Evolutionary conservation across 306 rosid genomes (phyloP), one percentile per base, ranked within the genome.

Genomic region (Sicyos baderoa): DNA sequence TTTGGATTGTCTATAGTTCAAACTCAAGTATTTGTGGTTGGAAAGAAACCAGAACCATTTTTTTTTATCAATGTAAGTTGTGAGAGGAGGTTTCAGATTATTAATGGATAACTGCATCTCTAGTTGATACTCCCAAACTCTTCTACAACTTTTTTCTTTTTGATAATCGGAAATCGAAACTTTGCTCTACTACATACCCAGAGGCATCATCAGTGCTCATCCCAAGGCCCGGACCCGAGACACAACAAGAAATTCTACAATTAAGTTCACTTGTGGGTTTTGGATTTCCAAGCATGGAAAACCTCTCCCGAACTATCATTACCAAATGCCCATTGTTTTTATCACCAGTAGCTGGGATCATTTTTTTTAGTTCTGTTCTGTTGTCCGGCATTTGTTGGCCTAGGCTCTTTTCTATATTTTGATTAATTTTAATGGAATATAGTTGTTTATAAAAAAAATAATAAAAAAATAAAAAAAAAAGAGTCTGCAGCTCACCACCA

Each of bases 401-500:
- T 2, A 0, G 54, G 18, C 52, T n/a, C 10, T 61, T 42, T 12
- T 63, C 32, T 42, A 2, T 18, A 40, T 37, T 17, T 17, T 17
- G 17, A 19, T 11, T 63, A 11, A n/a, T 37, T 12, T 19, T 5
- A 17, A 42, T 40, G 32, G 2, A 63, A 18, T 15, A 9, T 19
- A 17, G 11, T 40, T 18, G 11, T 12, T 32, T 9, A 58, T 59
- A 2, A n/a, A n/a, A n/a, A n/a, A n/a, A n/a, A 14, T 37, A 29
- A 29, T 7, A 59, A 25, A 32, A 9, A 32, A 16, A 35, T 7
- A 4, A 4, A 9, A 9, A 37, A 18, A 52, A 10, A 65, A 78
- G 54, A 65, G 12, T 4, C 64, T 47, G 70, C 68, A 74, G 55
- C 90, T 80, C 79, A 90, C 97, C 97, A 40, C 95, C 97, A 66